Evolutionary conservation across 805 yeast species (phyloP).

Genomic region (Sungouiella blattae): DNA sequence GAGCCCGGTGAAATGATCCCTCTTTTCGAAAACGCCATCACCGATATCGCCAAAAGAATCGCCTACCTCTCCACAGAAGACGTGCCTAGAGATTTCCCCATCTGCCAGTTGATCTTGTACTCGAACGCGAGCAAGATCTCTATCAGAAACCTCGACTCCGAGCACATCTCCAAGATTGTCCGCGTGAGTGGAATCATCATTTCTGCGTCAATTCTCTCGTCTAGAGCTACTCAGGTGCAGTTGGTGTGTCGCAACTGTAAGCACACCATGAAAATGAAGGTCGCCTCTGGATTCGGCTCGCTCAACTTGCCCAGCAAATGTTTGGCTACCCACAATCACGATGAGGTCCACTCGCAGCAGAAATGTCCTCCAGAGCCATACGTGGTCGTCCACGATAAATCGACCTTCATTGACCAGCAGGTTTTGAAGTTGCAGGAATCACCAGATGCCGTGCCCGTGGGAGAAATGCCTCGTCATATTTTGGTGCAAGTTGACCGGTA

Average conservation of each 20-base stretch:
- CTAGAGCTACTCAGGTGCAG: slow-evolving; percentile 81
- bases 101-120: slow-evolving; percentile 74
- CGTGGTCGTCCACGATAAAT: slow-evolving; percentile 87
- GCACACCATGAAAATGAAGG: slow-evolving; percentile 64
- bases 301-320: slow-evolving; percentile 67
- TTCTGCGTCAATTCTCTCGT: slow-evolving; percentile 81
- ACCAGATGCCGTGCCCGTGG: slow-evolving; percentile 99
- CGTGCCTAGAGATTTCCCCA: slow-evolving; percentile 58
- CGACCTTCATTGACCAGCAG: slow-evolving; percentile 93
- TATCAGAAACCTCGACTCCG: slow-evolving; percentile 80
- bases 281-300: slow-evolving; percentile 68
- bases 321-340: slow-evolving; percentile 42
- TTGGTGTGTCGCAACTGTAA: slow-evolving; percentile 86
- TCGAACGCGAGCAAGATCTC: slow-evolving; percentile 70
- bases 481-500: slow-evolving; percentile 84
- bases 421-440: slow-evolving; percentile 89
- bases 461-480: slow-evolving; percentile 97
- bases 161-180: slow-evolving; percentile 84
- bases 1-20: slow-evolving; percentile 89
- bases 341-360: slow-evolving; percentile 42
- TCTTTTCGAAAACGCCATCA: slow-evolving; percentile 74
- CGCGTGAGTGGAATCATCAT: slow-evolving; percentile 91
- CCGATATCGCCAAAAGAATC: slow-evolving; percentile 80
- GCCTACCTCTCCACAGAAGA: slow-evolving; percentile 52
- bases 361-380: slow-evolving; percentile 92